These are phyloP conservation scores for Fusarium multiceps DNA, from an alignment of 2,329 filamentous ascomycete species.

Conservation along the genomic window DNA sequence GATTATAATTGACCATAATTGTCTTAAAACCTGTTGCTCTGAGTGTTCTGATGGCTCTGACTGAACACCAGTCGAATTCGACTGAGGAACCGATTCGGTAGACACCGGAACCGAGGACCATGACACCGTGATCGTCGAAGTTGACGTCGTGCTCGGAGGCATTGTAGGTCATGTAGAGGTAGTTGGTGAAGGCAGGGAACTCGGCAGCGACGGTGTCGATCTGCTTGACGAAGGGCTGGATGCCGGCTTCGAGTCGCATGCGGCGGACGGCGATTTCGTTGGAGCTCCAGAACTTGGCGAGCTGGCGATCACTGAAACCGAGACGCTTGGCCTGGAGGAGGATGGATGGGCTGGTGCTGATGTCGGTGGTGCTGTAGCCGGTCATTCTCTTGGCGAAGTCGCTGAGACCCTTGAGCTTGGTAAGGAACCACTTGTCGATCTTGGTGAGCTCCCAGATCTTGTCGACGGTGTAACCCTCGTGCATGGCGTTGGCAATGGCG, in stretches of 20 bases:
- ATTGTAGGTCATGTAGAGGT: conserved; percentile 96
- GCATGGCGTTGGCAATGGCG: conserved; percentile 98
- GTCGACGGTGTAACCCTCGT: conserved; percentile 90
- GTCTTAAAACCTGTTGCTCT: conserved; percentile 89
- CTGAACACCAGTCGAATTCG: conserved; percentile 99
- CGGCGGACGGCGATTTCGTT: conserved; percentile 92
- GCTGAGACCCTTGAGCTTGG: conserved; percentile 88
- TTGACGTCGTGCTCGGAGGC: conserved; percentile 83
- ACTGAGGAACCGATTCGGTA: conserved; percentile 98
- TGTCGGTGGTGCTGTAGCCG: conserved; percentile 71
- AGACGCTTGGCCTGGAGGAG: conserved; percentile 90
- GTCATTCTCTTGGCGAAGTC: conserved; percentile 87
- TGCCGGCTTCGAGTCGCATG: conserved; percentile 84
- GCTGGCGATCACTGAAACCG: conserved; percentile 92
- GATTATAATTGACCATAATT: conserved; percentile 95
- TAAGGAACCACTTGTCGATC: conserved; percentile 99
- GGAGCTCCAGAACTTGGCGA: conserved; percentile 93
- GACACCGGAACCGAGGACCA: conserved; percentile 95
- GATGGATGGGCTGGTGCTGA: conserved; percentile 70
- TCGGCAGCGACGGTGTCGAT: conserved; percentile 98
- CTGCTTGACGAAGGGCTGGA: conserved; percentile 93
- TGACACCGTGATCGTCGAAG: conserved; percentile 91
- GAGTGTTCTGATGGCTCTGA: conserved; percentile 90
- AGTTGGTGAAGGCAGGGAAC: conserved; percentile 94
- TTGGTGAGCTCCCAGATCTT: conserved; percentile 99